Base-by-base conservation (phyloP, 495 filamentous ascomycete species). In the Tricharina praecox region DNA sequence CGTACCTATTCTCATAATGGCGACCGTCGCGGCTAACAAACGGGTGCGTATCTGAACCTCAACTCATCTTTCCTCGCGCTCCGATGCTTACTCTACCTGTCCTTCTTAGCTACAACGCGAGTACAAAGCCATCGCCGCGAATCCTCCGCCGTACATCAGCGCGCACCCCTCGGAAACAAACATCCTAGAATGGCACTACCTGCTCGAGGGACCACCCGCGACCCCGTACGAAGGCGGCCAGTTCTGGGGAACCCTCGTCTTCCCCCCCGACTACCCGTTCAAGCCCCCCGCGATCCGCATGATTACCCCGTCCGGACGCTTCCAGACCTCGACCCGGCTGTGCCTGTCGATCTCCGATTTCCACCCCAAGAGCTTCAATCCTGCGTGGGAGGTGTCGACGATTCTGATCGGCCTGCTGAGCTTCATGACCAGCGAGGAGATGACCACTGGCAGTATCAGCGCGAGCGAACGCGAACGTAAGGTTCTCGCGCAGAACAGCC, bases 131-230 rank as follows among this genome's bases (percentile, higher is more conserved):
- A 93, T 97, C 59, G 74, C 82, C 56, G 79, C 87, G 64, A 90
- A 83, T 58, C 90, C 90, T 4, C 85, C 88, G 13, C 87, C 87
- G 33, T 96, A 82, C 65, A 96, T 97, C 58, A 71, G 76, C 33
- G 88, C 90, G 9, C 90, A 95, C 63, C 90, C 90, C 9, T 93
- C 86, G 5, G 92, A 97, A 56, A 68, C 70, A 43, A 96, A 96
- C 63, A 97, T 97, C 56, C 73, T 97, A 19, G 90, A 97, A 81
- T 97, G 88, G 90, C 90, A 97, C 67, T 97, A 93, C 66, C 87
- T 96, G 59, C 77, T 97, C 35, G 94, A 86, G 19, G 92, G 90
- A 4, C 90, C 90, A n/a, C 83, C 88, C 52, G 71, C 81, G 20
- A 97, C 90, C 1, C 88, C 90, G 0, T 97, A 96, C 64, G 77